Base-by-base conservation (phyloP, 768 basidiomycete genomes). In the Daedaleopsis sinensis region DNA sequence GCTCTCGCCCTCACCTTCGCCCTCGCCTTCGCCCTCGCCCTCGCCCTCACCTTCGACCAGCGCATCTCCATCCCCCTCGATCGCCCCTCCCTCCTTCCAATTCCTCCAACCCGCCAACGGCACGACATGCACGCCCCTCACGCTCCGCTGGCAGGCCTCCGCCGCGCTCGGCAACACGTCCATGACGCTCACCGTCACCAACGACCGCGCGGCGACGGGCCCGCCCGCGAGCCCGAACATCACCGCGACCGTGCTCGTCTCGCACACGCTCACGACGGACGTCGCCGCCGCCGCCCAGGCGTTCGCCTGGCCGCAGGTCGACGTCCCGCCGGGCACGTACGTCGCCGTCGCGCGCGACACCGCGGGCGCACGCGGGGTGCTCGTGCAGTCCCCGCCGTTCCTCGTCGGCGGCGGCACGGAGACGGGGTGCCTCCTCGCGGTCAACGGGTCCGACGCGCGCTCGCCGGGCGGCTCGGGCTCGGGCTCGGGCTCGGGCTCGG, bases 311-410 rank as follows among this genome's bases (percentile, higher is more conserved):
- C 19, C 56, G 23, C 57, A 67, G 5, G 75, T 77, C 13, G 71
- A 76, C 54, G 72, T 77, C 15, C 62, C 65, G n/a, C 65, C 66
- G 43, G 78, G 78, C 36, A 68, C 69, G 68, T 78, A 79, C 58
- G 66, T 65, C 38, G 69, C 65, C 12, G 59, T 68, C 46, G 71
- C 73, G 2, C 67, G 65, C 61, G 68, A 73, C 51, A 68, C 68
- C 1, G 24, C 61, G 15, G 58, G 52, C 53, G 60, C 52, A 8
- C 24, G 44, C 32, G 67, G 61, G 8, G 59, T 73, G 24, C 62
- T 60, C 21, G 65, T 67, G 12, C 62, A 68, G 18, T 74, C 76
- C 2, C 37, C 64, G 18, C 68, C 70, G 3, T 77, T 79, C 63
- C 73, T 72, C 51, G 73, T 79, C 32, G 39, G 47, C 12, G 27